phyloP scores from a whole-genome alignment of 805 yeast species.

The Zygosaccharomyces gambellarensis region DNA sequence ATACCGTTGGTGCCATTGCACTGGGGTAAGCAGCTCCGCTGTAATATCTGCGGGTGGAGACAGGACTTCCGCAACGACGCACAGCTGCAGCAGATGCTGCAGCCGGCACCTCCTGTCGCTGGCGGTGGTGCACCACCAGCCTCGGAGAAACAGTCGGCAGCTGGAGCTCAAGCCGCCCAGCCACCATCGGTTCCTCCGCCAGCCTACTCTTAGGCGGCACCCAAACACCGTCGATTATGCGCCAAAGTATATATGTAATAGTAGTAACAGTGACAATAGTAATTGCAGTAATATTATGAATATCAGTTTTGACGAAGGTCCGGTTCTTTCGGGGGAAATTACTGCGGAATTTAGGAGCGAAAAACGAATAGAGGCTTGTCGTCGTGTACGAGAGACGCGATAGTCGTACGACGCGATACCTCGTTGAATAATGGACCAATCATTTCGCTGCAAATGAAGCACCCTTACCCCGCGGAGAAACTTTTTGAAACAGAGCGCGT shows the following conservation, averaged over 20 bases:
- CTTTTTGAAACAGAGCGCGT: neutral
- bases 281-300: no score
- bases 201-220: no score
- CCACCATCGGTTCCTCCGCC: no score
- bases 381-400: neutral
- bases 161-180: no score
- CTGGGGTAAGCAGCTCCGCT: constrained; percentile 47
- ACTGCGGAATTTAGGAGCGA: no score
- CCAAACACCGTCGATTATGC: no score
- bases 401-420: neutral
- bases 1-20: constrained; percentile 51
- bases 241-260: no score
- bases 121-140: neutral
- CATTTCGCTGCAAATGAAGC: neutral
- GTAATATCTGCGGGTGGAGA: constrained; percentile 49
- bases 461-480: neutral
- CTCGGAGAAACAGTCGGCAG: neutral
- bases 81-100: constrained; percentile 31
- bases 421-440: neutral
- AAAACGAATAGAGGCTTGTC: no score
- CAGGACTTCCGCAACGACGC: constrained; percentile 34
- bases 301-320: no score
- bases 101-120: neutral
- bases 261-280: no score
- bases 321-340: no score